Base-by-base conservation (phyloP, 176 grass and related monocot species). In the Oryza meyeriana region DNA sequence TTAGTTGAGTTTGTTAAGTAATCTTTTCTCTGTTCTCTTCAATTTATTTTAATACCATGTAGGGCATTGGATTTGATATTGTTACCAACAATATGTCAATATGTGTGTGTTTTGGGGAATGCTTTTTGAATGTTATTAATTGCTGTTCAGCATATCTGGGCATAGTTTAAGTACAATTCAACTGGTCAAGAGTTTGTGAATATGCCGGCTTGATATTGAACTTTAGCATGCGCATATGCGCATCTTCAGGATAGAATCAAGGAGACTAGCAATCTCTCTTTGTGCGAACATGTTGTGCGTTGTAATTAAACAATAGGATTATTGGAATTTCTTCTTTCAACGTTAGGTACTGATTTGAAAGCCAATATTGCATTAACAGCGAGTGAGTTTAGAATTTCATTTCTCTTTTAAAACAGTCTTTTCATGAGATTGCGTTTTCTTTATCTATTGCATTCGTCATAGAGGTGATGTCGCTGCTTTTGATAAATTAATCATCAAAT, bases 361-460 rank as follows among this genome's bases (percentile, higher is more conserved):
- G 41, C 24, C 13, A 25, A 63, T 71, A 69, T 5, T 4, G 55
- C 25, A 45, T 44, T 66, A 45, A 1, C 26, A 45, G 4, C 6
- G 16, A 45, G 20, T 16, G 36, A 82, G 12, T 33, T 64, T 12
- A 71, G 22, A 31, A 16, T 71, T 70, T 39, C 64, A n/a, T 78
- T 6, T 57, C 50, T 36, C 4, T 36, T 66, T 55, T 74, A 45
- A 10, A 13, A 16, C 55, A 66, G 20, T 6, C 11, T 75, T 40
- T 35, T 6, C 6, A 64, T 11, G 6, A 20, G 30, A 16, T 48
- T 71, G 36, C 22, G 47, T 71, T 48, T 71, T 66, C 11, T 59
- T 59, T 85, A 47, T 69, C 50, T 80, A 10, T 32, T n/a, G 8
- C 41, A 75, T 80, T 76, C 2, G 4, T 27, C 30, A 59, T 87